Base-by-base conservation (phyloP, 805 yeast species). In the Suhomyces xylopsoci region DNA sequence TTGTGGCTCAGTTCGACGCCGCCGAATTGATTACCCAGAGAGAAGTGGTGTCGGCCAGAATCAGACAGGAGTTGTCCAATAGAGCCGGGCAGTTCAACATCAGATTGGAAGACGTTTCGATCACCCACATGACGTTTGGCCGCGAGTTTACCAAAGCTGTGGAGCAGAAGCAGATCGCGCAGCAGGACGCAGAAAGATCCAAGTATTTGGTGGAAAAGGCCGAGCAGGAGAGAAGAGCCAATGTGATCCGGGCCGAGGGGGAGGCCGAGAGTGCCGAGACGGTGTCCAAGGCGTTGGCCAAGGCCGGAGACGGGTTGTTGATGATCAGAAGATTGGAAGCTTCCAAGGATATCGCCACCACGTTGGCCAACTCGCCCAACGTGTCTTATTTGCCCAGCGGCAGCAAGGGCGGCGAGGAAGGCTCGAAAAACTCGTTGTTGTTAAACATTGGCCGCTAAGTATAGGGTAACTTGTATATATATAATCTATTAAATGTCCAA, bases 211-310 rank as follows among this genome's bases (percentile, higher is more conserved):
- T 94, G 51, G 97, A 92, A 67, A 88, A 88, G 68, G 98, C 98
- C 7, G 97, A 94, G 71, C 99, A 94, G 76, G 98, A 93, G 71
- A 84, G 96, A 68, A 92, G 88, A 70, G 99, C 98, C 2, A 78
- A 89, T 47, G 90, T 94, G 63, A 92, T 94, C 60, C 84, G 98
- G 64, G 99, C 99, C 26, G 99, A 94, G 74, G 99, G 98, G 74
- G 99, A 94, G 76, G 99, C 99, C 48, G 98, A 94, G 71, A 90
- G 97, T 53, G 99, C 99, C 3, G 98, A 94, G 55, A 85, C 85
- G 55, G 94, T 94, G 57, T 90, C 97, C 34, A 89, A 85, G 71
- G 97, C 98, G 4, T 81, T 94, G 59, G 83, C 86, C 51, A 92
- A 91, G 76, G 91, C 96, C 22, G 99, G 99, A 69, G 98, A 94